Conservation (phyloP, 129 eudicot genomes). For the Oenanthe sinensis region DNA sequence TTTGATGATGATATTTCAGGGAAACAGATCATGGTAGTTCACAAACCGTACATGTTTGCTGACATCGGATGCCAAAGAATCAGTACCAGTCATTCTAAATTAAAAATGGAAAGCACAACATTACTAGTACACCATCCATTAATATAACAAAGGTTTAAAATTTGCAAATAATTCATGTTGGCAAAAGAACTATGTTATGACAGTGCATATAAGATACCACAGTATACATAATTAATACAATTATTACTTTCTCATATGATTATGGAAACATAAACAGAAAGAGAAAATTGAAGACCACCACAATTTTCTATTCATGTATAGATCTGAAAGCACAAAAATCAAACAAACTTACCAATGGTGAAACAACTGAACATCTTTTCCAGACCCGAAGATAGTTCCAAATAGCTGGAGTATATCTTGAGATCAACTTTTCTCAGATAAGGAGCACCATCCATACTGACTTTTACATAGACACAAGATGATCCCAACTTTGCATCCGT, state of each 20-base stretch:
- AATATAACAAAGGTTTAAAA: too few relatives aligned
- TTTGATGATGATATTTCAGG: neutral
- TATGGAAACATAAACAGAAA: neutral
- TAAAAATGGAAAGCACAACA: neutral
- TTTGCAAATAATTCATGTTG: neutral
- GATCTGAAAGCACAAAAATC: neutral
- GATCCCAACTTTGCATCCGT: constrained; percentile 36
- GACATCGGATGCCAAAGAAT: neutral
- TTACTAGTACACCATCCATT: too few relatives aligned
- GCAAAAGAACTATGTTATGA: neutral
- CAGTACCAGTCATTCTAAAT: neutral
- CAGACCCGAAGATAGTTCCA: constrained; percentile 56
- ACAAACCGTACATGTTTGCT: neutral
- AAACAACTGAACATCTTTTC: constrained; percentile 72
- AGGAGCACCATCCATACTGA: constrained; percentile 85
- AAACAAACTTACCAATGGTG: constrained; percentile 35
- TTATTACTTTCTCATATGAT: neutral
- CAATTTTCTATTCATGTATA: neutral
- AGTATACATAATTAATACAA: too few relatives aligned
- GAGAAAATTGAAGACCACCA: too few relatives aligned
- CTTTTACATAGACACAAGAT: constrained; percentile 50
- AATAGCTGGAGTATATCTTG: constrained; percentile 35
- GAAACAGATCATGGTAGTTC: neutral
- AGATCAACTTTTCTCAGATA: constrained; percentile 73
- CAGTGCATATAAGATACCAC: neutral